Conservation (phyloP, 148 eudicot species). For the Heliamphora exappendiculata region DNA sequence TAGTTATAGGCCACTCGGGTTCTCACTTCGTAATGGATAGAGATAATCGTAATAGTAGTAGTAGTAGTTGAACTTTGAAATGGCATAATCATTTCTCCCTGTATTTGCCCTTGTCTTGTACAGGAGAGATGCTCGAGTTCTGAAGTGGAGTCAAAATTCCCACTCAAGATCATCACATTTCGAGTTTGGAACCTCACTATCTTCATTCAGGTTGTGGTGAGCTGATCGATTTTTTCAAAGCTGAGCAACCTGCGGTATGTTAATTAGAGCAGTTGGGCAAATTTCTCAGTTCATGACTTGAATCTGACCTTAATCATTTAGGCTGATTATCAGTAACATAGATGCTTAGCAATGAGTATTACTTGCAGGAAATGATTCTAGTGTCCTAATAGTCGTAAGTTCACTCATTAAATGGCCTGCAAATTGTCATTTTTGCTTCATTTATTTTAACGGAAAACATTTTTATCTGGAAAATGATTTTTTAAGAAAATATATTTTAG, state of each 20-base stretch:
- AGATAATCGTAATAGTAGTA: constrained; percentile 65
- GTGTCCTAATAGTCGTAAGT: background rate
- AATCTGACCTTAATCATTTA: background rate
- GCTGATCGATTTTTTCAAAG: constrained; percentile 13
- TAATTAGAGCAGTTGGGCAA: background rate
- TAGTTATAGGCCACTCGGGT: constrained; percentile 46
- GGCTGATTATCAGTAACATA: background rate
- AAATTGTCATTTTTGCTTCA: background rate
- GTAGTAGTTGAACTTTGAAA: constrained; percentile 64
- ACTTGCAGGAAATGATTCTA: background rate
- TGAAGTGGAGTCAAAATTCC: constrained; percentile 26
- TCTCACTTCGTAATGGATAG: constrained; percentile 74
- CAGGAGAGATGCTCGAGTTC: constrained; percentile 66
- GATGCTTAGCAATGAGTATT: background rate
- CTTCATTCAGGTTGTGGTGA: constrained; percentile 14
- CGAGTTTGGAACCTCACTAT: background rate
- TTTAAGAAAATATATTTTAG: no score
- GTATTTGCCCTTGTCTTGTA: constrained; percentile 94
- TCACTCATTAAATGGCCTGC: background rate
- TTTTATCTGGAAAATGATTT: no score
- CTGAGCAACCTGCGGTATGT: constrained; percentile 17
- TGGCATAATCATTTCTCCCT: constrained; percentile 81
- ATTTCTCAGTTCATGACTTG: background rate
- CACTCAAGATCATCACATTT: constrained; percentile 15
- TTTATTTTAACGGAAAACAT: no score